phyloP scores from a whole-genome alignment of 441 rosid genomes.

The Erodium moschatum region DNA sequence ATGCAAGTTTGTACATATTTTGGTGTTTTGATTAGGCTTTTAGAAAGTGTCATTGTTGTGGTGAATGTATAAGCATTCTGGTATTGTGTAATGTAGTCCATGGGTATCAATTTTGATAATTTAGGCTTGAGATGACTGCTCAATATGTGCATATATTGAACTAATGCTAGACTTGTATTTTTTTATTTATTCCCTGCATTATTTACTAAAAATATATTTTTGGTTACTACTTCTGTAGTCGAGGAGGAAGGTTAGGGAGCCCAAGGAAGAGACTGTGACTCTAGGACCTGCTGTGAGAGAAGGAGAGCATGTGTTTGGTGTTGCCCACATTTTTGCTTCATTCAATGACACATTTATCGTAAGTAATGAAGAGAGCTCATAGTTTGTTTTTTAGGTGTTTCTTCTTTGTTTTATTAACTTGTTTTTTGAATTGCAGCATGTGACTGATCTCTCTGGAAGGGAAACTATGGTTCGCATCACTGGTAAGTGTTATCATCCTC shows the following conservation, averaged over 20 bases:
- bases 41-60: neutral
- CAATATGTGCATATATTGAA: neutral
- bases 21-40: neutral
- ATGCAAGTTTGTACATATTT: neutral
- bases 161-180: neutral
- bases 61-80: neutral
- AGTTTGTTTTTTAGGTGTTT: neutral
- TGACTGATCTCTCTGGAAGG: slow-evolving; percentile 62
- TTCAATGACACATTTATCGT: slow-evolving; percentile 69
- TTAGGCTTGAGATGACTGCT: neutral
- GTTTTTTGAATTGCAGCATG: slow-evolving; percentile 34
- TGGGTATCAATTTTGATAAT: neutral
- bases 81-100: neutral
- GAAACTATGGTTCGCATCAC: slow-evolving; percentile 63
- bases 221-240: slow-evolving; percentile 28
- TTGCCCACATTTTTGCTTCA: slow-evolving; percentile 59
- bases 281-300: slow-evolving; percentile 61
- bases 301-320: slow-evolving; percentile 61
- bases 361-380: slow-evolving; percentile 11
- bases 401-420: neutral
- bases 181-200: neutral
- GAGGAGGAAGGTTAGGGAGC: slow-evolving; percentile 49
- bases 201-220: neutral
- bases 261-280: slow-evolving; percentile 48
- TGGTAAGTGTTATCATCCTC: slow-evolving; percentile 24